Percentiles rank a stretch among this genome's conserved stretches.
Evolutionary conservation across 2,329 filamentous ascomycete species (phyloP).

Genomic region (Akanthomyces dipterigenus): DNA sequence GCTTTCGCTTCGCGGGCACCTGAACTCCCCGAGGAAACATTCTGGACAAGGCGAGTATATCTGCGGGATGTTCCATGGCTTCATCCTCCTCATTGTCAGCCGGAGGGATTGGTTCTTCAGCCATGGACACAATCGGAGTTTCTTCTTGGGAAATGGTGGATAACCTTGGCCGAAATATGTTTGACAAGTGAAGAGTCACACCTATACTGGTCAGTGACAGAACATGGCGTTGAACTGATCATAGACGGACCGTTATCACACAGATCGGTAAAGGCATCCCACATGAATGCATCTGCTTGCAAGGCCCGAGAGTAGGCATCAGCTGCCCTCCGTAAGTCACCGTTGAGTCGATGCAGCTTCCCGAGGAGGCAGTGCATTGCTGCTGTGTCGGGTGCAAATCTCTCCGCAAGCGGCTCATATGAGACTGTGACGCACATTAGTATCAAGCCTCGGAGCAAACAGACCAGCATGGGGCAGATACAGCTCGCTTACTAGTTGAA

Average conservation of each 20-base stretch:
- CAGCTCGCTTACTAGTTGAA: background rate
- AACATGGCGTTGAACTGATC: too few species aligned
- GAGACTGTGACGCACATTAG: background rate
- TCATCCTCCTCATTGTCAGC: background rate
- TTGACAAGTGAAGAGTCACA: background rate
- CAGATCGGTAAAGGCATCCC: background rate
- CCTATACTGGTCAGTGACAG: background rate
- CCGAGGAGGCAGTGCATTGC: background rate
- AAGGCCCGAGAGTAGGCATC: background rate
- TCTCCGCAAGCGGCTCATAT: background rate
- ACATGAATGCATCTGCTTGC: background rate
- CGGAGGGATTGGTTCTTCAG: background rate
- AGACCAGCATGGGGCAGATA: too few species aligned
- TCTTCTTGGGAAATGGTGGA: background rate
- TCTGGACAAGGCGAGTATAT: background rate
- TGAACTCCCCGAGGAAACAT: background rate
- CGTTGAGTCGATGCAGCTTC: background rate
- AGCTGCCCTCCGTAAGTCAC: background rate
- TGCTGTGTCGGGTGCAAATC: background rate
- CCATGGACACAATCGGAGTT: background rate
- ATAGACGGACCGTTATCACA: background rate
- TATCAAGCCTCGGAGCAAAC: background rate
- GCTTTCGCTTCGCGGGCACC: background rate
- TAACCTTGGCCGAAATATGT: background rate
- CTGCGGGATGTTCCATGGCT: background rate